Evolutionary conservation across 768 basidiomycete genomes (phyloP).

Genomic region (Paxillus ammoniavirescens): DNA sequence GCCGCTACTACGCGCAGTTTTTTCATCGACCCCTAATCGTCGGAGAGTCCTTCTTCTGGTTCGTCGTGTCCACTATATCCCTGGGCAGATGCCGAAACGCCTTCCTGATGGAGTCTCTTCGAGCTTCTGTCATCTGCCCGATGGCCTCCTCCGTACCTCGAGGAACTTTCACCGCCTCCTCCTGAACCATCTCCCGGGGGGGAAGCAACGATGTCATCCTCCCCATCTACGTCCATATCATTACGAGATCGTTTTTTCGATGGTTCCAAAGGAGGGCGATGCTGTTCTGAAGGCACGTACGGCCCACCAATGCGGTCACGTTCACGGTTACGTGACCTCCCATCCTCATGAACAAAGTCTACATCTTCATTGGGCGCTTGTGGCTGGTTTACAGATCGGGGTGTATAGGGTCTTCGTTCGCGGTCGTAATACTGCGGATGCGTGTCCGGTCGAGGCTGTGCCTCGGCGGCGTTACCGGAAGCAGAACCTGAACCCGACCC

Average conservation of each 20-base stretch:
- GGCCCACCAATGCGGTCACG: slow-evolving; percentile 39
- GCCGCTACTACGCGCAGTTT: slow-evolving; percentile 6
- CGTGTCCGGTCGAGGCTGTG: slow-evolving; percentile 47
- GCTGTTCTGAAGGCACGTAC: slow-evolving; percentile 35
- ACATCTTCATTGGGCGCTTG: slow-evolving; percentile 41
- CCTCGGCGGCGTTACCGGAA: slow-evolving; percentile 40
- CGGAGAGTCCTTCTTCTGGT: slow-evolving; percentile 31
- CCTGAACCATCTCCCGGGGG: slow-evolving; percentile 28
- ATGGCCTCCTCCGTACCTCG: slow-evolving; percentile 37
- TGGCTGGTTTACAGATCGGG: slow-evolving; percentile 48
- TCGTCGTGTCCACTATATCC: slow-evolving; percentile 29
- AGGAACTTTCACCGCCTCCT: slow-evolving; percentile 26
- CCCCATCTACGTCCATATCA: slow-evolving; percentile 64
- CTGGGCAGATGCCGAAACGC: slow-evolving; percentile 21
- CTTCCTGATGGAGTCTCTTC: slow-evolving; percentile 60
- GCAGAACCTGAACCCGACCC: slow-evolving; percentile 52
- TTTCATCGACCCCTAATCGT: slow-evolving; percentile 30
- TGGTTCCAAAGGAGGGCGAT: slow-evolving; percentile 40
- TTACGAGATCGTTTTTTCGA: slow-evolving; percentile 57
- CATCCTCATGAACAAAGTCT: slow-evolving; percentile 57
- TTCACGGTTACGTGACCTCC: slow-evolving; percentile 36
- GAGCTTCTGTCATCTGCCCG: slow-evolving; percentile 50
- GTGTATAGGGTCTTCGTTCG: slow-evolving; percentile 51
- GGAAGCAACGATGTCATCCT: slow-evolving; percentile 43
- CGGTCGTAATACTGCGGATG: slow-evolving; percentile 48